Evolutionary conservation across 306 rosid genomes (phyloP).

Genomic region (Malus fusca): DNA sequence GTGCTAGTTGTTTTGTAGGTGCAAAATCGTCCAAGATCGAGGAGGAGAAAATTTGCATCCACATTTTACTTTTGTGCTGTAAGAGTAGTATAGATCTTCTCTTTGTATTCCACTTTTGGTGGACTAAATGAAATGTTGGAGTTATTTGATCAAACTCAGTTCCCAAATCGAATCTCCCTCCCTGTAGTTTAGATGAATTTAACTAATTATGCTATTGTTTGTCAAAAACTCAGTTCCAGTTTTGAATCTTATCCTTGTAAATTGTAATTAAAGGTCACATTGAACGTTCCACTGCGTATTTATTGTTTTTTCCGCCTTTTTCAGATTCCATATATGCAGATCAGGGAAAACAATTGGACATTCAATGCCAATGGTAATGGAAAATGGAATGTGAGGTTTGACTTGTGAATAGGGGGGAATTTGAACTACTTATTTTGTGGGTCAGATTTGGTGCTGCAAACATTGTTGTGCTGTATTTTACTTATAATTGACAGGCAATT

Average conservation of each 20-base stretch:
- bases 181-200: too few relatives aligned
- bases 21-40: too few relatives aligned
- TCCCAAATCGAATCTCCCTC: neutral
- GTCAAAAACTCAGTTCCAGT: neutral
- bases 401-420: slow-evolving; percentile 42
- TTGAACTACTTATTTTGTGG: slow-evolving; percentile 18
- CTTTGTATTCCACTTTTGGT: neutral
- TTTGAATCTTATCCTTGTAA: neutral
- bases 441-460: slow-evolving; percentile 9
- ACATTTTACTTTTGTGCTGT: neutral
- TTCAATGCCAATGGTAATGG: slow-evolving; percentile 80
- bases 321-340: slow-evolving; percentile 92
- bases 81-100: neutral
- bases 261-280: neutral
- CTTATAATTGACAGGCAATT: slow-evolving; percentile 17
- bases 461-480: slow-evolving; percentile 7
- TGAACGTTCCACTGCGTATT: neutral
- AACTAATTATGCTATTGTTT: too few relatives aligned
- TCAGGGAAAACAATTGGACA: slow-evolving; percentile 96
- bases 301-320: too few relatives aligned
- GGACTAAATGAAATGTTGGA: neutral
- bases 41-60: too few relatives aligned
- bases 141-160: neutral
- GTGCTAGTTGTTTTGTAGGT: too few relatives aligned
- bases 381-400: slow-evolving; percentile 84